phyloP scores from a whole-genome alignment of 345 rosid species.

The Brassica carinata region DNA sequence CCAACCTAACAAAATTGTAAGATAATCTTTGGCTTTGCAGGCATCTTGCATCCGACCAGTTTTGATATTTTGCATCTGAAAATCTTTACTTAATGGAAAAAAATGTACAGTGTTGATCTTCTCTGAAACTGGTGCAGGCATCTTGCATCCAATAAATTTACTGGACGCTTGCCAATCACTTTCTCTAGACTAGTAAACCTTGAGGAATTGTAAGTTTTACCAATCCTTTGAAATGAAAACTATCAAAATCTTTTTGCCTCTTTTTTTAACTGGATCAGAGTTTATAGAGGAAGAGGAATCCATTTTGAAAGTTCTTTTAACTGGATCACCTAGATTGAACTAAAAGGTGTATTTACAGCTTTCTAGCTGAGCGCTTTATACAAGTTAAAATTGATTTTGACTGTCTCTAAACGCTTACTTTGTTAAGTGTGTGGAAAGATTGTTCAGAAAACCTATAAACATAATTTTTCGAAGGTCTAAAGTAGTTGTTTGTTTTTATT shows the following conservation, averaged over 20 bases:
- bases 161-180: constrained; percentile 44
- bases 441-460: background rate
- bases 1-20: constrained; percentile 51
- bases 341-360: background rate
- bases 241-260: background rate
- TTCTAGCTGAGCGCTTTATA: background rate
- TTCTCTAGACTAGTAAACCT: constrained; percentile 41
- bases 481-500: background rate
- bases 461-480: background rate
- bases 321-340: background rate
- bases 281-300: background rate
- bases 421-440: background rate
- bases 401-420: too few species aligned
- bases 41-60: background rate
- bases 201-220: constrained; percentile 13
- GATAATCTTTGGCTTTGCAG: constrained; percentile 3
- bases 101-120: background rate
- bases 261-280: background rate
- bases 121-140: constrained; percentile 32
- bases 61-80: background rate
- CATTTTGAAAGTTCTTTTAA: background rate
- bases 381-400: too few species aligned
- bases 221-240: background rate
- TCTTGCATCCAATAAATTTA: constrained; percentile 45
- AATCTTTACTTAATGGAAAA: background rate